Evolutionary conservation across 192 early-diverging fungal genomes (phyloP), one percentile per base, ranked within the genome.

Genomic region (Linderina pennispora): DNA sequence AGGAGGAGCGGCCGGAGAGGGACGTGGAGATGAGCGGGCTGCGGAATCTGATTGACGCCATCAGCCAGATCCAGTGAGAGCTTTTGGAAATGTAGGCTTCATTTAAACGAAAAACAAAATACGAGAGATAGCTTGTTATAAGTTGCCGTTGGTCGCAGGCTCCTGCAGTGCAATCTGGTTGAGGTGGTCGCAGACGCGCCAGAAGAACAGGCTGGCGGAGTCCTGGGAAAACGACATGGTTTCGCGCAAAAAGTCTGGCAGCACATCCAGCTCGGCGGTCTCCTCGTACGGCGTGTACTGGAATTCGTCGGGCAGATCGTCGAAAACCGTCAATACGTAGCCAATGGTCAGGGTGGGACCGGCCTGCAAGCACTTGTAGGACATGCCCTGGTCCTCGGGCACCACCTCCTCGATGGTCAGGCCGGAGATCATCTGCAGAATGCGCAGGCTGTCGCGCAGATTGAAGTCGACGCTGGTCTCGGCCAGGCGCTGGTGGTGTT

Each of bases 401-500:
- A 62, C 63, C 10, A 66, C 62, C 15, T 65, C 58, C 8, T 61
- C 48, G 28, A 73, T 65, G 10, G 37, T 24, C 8, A 73, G 50
- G 1, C 62, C 62, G 3, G 63, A 54, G 24, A 73, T 50, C 50
- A 66, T 53, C 37, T 73, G 53, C 32, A 65, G 48, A 19, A 62
- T 32, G 34, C 42, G 36, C 23, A 73, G 50, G 42, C 57, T 49
- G 34, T 65, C 58, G 43, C 69, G 69, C 38, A 73, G 46, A 19
- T 66, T 66, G 51, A 62, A 65, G 58, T 73, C 63, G 3, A 58
- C 62, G 39, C 49, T 55, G 11, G 62, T 66, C 40, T 65, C 63
- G 10, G 58, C 58, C 50, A 61, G 53, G 43, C 47, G 56, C 23
- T 50, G 56, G 39, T 62, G 69, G 58, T 62, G 39, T 40, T 73